phyloP scores from a whole-genome alignment of 2,329 filamentous ascomycete genomes.

The Didymella pinodella region DNA sequence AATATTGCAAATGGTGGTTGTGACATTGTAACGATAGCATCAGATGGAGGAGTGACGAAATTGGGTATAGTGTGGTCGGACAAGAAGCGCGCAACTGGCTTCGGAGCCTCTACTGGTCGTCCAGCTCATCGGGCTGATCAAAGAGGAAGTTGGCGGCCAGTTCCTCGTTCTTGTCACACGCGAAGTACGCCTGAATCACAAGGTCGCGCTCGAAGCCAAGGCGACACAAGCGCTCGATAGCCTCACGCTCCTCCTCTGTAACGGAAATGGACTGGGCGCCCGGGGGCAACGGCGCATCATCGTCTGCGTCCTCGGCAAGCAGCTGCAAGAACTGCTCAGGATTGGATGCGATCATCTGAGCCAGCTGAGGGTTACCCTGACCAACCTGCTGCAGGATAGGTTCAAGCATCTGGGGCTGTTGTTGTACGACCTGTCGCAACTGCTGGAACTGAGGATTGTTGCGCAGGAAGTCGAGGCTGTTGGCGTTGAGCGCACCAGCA shows the following conservation, averaged over 20 bases:
- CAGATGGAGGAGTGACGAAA: conserved; percentile 28
- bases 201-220: conserved; percentile 92
- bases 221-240: conserved; percentile 92
- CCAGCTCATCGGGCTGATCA: conserved; percentile 90
- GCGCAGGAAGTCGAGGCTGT: conserved; percentile 90
- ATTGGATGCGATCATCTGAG: conserved; percentile 88
- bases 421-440: conserved; percentile 93
- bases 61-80: conserved; percentile 36
- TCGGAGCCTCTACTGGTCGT: conserved; percentile 53
- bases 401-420: conserved; percentile 98
- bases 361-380: conserved; percentile 91
- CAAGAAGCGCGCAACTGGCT: conserved; percentile 28
- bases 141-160: conserved; percentile 98
- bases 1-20: conserved; percentile 27
- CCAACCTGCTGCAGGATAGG: conserved; percentile 96
- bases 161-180: conserved; percentile 99
- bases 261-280: conserved; percentile 90
- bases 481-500: conserved; percentile 63
- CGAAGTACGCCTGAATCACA: conserved; percentile 98
- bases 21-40: conserved; percentile 36
- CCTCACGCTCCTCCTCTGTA: conserved; percentile 94
- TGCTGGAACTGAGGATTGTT: conserved; percentile 98
- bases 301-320: conserved; percentile 85
- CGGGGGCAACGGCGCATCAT: conserved; percentile 83
- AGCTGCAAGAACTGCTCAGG: conserved; percentile 92